Evolutionary conservation across 805 yeast genomes (phyloP), one percentile per base, ranked within the genome.

Genomic region (Groenewaldozyma tartarivorans): DNA sequence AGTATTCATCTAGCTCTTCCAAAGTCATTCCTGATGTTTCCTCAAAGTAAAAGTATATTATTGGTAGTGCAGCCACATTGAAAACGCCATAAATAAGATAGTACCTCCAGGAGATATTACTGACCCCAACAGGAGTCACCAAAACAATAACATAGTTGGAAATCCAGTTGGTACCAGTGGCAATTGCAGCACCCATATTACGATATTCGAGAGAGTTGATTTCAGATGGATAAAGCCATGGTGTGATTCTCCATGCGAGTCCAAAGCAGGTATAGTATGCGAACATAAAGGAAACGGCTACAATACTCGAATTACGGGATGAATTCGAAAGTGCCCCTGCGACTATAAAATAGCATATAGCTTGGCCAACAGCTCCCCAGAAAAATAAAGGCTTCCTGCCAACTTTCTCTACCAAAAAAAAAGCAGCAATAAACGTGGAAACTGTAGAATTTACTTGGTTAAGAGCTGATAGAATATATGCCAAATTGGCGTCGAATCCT

Each of bases 91-190:
- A 95, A 38, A 86, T 72, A 48, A 87, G 60, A 57, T 86, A 86
- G 38, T 88, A 67, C 47, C 75, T 69, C 90, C 94, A 86, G 20
- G 72, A 68, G 51, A 86, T 81, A 4, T 61, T 39, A 49, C 79
- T 90, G 52, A 84, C 77, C 46, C 84, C 67, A 16, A 84, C 72
- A 2, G 95, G 95, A 1, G 94, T 82, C 74, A 81, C 74, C 61
- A 82, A 88, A 13, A 95, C 95, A 24, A 86, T 95, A 22, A 86
- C 61, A 64, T 83, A 86, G 60, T 86, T 86, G 63, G 83, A 85
- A 6, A 82, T 69, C 96, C 96, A 86, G 58, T 86, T 87, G 3
- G 92, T 74, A 2, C 94, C 94, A 1, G 95, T 84, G 1, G 94
- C 79, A 46, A 83, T 64, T 2, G 92, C 83, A 0, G 94, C 90